These are phyloP conservation scores for Scalesia atractyloides DNA, from an alignment of 129 eudicot species.

Conservation along the genomic window DNA sequence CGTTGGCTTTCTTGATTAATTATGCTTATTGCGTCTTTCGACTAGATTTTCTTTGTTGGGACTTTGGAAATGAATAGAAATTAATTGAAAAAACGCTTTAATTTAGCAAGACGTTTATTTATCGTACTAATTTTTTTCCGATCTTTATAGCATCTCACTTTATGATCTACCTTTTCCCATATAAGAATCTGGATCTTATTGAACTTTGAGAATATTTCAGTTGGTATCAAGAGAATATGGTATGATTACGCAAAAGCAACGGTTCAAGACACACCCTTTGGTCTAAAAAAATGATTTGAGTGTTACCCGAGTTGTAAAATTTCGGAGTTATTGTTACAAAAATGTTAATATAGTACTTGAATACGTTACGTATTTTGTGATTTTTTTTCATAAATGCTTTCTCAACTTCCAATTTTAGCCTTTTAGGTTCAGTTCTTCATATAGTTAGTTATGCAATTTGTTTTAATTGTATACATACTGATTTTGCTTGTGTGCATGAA, in stretches of 20 bases:
- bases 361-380: not conserved
- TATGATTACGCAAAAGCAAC: not conserved
- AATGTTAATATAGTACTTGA: too few species aligned
- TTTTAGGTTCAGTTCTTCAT: not conserved
- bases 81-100: too few species aligned
- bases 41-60: too few species aligned
- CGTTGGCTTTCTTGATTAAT: too few species aligned
- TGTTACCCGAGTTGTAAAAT: not conserved
- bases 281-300: not conserved
- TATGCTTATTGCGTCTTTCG: too few species aligned
- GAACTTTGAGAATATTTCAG: conserved; percentile 3
- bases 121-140: too few species aligned
- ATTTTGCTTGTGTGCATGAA: conserved; percentile 4
- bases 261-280: not conserved
- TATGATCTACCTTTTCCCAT: not conserved
- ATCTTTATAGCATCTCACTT: not conserved
- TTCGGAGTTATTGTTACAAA: too few species aligned
- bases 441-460: not conserved
- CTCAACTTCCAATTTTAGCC: conserved; percentile 9
- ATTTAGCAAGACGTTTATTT: too few species aligned
- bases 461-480: not conserved
- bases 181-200: conserved; percentile 2
- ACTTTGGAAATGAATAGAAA: too few species aligned
- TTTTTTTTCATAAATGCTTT: conserved; percentile 7
- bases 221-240: not conserved